Evolutionary conservation across 768 basidiomycete species (phyloP).

Genomic region (Russula sp.): DNA sequence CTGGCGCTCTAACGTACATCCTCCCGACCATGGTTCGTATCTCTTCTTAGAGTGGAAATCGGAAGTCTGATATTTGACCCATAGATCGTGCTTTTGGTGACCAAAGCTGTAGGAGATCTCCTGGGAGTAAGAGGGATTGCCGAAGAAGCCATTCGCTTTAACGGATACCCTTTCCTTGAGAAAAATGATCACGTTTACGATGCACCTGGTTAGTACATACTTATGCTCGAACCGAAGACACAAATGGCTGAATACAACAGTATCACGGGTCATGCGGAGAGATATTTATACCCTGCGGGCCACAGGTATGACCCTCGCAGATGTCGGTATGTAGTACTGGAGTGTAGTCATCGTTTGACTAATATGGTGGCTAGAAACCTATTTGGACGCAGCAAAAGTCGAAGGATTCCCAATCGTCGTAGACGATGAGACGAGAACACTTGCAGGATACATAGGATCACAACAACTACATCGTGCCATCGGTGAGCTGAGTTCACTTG

Average conservation of each 20-base stretch:
- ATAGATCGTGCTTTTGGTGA: slow-evolving; percentile 93
- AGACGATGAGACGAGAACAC: slow-evolving; percentile 52
- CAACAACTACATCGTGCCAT: slow-evolving; percentile 83
- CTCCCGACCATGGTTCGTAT: slow-evolving; percentile 88
- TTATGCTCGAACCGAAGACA: slow-evolving; percentile 5
- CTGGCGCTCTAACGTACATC: slow-evolving; percentile 95
- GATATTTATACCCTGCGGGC: slow-evolving; percentile 72
- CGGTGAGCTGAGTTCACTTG: slow-evolving; percentile 45
- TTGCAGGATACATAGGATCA: slow-evolving; percentile 87
- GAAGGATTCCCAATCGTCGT: slow-evolving; percentile 92
- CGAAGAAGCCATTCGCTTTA: slow-evolving; percentile 95
- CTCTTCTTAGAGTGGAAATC: slow-evolving; percentile 22
- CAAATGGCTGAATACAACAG: slow-evolving; percentile 40
- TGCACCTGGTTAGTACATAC: slow-evolving; percentile 65
- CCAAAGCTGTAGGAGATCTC: slow-evolving; percentile 95
- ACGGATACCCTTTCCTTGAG: slow-evolving; percentile 95
- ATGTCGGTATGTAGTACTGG: slow-evolving; percentile 61
- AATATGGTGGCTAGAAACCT: slow-evolving; percentile 45
- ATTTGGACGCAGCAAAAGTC: slow-evolving; percentile 67
- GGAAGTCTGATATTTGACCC: slow-evolving; percentile 14
- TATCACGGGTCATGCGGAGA: slow-evolving; percentile 86
- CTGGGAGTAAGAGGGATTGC: slow-evolving; percentile 93
- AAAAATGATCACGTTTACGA: slow-evolving; percentile 93
- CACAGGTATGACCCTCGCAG: slow-evolving; percentile 69
- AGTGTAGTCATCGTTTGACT: not conserved